Conservation (phyloP, 139 green algal species). For the Chara braunii region DNA sequence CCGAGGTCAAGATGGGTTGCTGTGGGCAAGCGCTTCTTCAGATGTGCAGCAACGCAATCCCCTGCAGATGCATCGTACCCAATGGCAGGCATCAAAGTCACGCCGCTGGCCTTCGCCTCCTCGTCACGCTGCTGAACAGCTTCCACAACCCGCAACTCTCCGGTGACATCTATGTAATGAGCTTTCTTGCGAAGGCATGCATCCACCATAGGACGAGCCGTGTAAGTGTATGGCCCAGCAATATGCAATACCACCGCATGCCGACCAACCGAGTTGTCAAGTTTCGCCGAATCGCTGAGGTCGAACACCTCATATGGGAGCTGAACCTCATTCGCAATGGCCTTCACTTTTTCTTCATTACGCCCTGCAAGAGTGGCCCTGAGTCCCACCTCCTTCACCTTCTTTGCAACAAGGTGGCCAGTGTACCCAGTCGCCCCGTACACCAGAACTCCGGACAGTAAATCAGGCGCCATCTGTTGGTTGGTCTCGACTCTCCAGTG, state of each 20-base stretch:
- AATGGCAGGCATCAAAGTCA: conserved; percentile 30
- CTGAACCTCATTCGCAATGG: neutral
- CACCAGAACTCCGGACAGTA: conserved; percentile 10
- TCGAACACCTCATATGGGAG: conserved; percentile 32
- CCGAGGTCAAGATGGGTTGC: conserved; percentile 34
- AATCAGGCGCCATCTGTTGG: too few relatives aligned
- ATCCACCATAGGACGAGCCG: conserved; percentile 31
- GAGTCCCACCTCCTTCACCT: conserved; percentile 16
- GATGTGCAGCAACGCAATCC: conserved; percentile 21
- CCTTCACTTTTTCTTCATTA: conserved; percentile 16
- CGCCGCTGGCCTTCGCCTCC: neutral
- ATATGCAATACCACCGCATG: conserved; percentile 30
- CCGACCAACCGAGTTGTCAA: neutral
- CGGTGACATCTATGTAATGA: conserved; percentile 38
- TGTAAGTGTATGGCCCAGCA: conserved; percentile 38
- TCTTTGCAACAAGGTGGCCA: conserved; percentile 10
- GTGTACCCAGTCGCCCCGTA: conserved; percentile 27
- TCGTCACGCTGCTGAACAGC: neutral
- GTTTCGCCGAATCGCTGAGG: neutral
- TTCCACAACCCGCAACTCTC: conserved; percentile 10
- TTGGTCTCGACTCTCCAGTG: too few relatives aligned
- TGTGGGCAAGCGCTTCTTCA: conserved; percentile 13
- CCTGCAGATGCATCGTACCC: conserved; percentile 29
- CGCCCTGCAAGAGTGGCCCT: conserved; percentile 15
- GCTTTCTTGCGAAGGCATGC: conserved; percentile 10